Percentiles rank a stretch among this genome's conserved stretches.
phyloP scores from a whole-genome alignment of 164 flowering plant species.

The Sextonia rubra region DNA sequence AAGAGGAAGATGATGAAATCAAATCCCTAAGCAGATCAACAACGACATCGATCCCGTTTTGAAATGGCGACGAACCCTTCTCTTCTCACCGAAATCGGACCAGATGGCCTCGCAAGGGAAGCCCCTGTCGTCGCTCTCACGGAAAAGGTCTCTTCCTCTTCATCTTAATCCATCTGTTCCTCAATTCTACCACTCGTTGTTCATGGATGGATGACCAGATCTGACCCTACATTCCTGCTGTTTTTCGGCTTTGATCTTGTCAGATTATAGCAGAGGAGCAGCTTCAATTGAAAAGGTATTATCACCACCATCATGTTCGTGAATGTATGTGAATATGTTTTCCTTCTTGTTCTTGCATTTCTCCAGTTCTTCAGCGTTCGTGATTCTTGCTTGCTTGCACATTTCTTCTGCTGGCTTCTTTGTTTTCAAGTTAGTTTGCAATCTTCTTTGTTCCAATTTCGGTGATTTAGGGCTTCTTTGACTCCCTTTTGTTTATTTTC shows the following conservation, averaged over 20 bases:
- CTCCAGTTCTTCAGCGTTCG: no score
- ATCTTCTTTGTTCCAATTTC: no score
- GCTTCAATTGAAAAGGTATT: slow-evolving; percentile 73
- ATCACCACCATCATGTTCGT: background rate
- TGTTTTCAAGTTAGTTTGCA: background rate
- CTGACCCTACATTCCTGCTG: background rate
- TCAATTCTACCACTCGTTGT: background rate
- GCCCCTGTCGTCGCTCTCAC: slow-evolving; percentile 89
- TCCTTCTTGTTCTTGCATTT: background rate
- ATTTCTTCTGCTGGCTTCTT: no score
- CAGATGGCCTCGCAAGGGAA: slow-evolving; percentile 86
- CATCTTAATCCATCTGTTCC: slow-evolving; percentile 8
- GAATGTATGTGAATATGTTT: background rate
- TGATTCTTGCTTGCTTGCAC: background rate
- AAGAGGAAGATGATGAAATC: background rate
- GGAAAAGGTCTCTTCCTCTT: slow-evolving; percentile 52
- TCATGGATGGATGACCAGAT: background rate
- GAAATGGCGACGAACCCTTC: slow-evolving; percentile 45
- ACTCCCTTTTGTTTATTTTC: no score
- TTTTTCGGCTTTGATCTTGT: background rate
- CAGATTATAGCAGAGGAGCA: slow-evolving; percentile 88
- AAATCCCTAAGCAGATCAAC: background rate
- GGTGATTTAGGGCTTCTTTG: no score
- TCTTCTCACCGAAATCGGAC: slow-evolving; percentile 79
- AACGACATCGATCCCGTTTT: background rate